phyloP scores from a whole-genome alignment of 345 rosid species.

The Linum lewisii region DNA sequence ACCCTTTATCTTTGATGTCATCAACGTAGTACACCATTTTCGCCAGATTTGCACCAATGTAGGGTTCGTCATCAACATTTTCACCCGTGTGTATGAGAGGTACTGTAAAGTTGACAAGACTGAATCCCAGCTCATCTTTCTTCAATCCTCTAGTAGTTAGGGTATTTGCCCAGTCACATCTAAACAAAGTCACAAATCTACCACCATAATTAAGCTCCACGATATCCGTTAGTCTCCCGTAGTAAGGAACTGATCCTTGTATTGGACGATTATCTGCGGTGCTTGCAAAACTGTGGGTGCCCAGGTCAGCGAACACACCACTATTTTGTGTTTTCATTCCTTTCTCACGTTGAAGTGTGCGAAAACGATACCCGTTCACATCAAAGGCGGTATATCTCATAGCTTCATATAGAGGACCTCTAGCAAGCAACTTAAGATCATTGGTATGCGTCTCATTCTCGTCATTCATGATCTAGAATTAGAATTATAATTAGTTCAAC shows the following conservation, averaged over 20 bases:
- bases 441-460: neutral
- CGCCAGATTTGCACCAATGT: neutral
- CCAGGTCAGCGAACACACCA: neutral
- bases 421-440: neutral
- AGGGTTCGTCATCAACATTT: neutral
- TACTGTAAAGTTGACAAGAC: neutral
- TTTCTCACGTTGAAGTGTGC: neutral
- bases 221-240: neutral
- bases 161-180: neutral
- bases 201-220: neutral
- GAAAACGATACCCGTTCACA: neutral
- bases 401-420: neutral
- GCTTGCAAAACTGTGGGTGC: neutral
- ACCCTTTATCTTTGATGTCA: neutral
- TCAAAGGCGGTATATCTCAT: neutral
- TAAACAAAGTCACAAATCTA: neutral
- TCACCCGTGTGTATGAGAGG: neutral
- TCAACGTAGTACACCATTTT: neutral
- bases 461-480: neutral
- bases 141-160: neutral
- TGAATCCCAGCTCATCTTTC: neutral
- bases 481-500: too few species aligned
- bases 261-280: neutral
- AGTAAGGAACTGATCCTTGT: neutral
- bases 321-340: neutral